phyloP scores from a whole-genome alignment of 2,329 filamentous ascomycete species.

The Cryphonectria naterciae region DNA sequence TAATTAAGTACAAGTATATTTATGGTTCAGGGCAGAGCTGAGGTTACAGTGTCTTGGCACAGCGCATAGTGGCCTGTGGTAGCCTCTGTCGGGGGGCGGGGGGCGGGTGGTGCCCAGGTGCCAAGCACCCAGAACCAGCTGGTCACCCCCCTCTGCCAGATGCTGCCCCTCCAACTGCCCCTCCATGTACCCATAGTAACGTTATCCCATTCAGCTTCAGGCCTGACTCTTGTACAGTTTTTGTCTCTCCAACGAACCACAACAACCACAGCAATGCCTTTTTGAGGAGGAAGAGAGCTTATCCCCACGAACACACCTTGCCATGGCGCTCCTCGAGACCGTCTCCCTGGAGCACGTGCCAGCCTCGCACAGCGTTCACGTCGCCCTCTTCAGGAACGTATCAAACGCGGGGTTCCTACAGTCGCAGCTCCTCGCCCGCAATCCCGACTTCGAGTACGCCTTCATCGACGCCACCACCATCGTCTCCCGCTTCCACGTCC shows the following conservation, averaged over 20 bases:
- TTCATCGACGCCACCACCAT: conserved; percentile 86
- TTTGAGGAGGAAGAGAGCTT: too few relatives aligned
- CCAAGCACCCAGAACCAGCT: neutral
- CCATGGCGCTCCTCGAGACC: conserved; percentile 63
- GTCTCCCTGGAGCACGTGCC: conserved; percentile 78
- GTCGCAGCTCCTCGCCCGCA: conserved; percentile 81
- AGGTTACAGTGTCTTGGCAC: neutral
- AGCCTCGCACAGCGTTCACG: conserved; percentile 66
- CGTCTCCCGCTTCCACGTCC: conserved; percentile 71
- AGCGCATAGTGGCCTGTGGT: neutral
- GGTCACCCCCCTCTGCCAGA: neutral
- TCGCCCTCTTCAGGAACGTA: conserved; percentile 76
- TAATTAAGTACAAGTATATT: too few relatives aligned
- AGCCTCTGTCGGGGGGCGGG: neutral
- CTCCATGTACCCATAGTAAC: neutral
- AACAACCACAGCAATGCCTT: neutral
- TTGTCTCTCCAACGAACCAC: neutral
- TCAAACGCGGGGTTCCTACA: conserved; percentile 78
- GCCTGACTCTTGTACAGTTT: neutral
- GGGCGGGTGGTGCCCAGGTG: neutral
- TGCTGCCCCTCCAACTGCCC: neutral
- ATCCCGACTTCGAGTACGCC: conserved; percentile 87
- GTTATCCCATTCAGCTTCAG: neutral
- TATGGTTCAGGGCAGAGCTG: too few relatives aligned
- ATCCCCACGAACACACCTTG: conserved; percentile 16